A percentile compares a stretch with the other conserved stretches of the same genome.
phyloP scores from a whole-genome alignment of 108 stramenopile species.

The Poteriospumella lacustris region DNA sequence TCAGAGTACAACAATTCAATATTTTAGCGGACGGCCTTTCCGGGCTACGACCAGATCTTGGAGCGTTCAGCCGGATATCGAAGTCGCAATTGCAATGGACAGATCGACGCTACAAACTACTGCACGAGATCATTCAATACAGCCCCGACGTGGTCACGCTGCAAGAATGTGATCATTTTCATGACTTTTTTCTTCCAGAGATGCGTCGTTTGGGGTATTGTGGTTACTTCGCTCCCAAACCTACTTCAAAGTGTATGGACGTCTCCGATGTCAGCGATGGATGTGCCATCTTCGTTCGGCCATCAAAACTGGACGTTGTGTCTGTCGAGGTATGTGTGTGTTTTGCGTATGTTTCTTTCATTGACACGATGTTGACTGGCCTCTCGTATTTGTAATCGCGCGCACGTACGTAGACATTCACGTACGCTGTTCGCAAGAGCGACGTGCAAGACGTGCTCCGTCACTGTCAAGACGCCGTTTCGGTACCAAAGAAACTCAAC shows the following conservation, averaged over 20 bases:
- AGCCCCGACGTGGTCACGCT: slow-evolving; percentile 7
- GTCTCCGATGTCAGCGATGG: slow-evolving; percentile 16
- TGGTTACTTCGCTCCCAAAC: slow-evolving; percentile 10
- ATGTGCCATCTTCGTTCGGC: not conserved
- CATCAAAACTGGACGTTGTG: not conserved
- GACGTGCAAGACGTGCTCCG: not conserved
- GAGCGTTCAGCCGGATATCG: slow-evolving; percentile 3
- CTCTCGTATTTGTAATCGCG: not conserved
- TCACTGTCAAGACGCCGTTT: not conserved
- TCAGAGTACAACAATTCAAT: slow-evolving; percentile 22
- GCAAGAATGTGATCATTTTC: slow-evolving; percentile 30
- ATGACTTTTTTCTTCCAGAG: slow-evolving; percentile 27
- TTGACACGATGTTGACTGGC: not conserved
- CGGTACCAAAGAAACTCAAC: not conserved
- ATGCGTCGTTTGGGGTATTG: not conserved
- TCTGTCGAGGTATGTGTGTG: slow-evolving; percentile 3
- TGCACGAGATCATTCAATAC: slow-evolving; percentile 19
- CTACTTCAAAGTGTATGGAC: not conserved
- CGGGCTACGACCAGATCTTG: slow-evolving; percentile 3
- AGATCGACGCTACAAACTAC: not conserved
- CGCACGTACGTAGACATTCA: not conserved
- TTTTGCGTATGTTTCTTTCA: no score
- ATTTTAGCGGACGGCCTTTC: slow-evolving; percentile 25
- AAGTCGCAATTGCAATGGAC: not conserved
- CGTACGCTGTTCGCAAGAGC: not conserved